Conservation (phyloP, 2,329 filamentous ascomycete species). For the Zasmidium angulare region DNA sequence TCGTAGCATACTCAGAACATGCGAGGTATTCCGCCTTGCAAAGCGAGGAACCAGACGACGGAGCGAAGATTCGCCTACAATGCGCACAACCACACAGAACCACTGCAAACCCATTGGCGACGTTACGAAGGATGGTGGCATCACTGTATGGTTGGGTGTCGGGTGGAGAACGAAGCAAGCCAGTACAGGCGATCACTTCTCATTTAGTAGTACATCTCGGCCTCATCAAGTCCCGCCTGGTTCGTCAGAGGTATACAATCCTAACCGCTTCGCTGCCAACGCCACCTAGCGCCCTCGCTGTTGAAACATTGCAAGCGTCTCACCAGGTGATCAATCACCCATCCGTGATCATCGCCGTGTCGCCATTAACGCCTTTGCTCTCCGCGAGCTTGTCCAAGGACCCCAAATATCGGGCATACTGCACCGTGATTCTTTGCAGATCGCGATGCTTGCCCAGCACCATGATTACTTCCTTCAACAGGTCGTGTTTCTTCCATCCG, state of each 20-base stretch:
- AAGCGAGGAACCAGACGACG: too few relatives aligned
- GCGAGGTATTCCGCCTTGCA: too few relatives aligned
- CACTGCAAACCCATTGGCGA: too few relatives aligned
- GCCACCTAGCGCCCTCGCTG: constrained; percentile 1
- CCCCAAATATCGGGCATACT: constrained; percentile 78
- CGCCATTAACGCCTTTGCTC: constrained; percentile 4
- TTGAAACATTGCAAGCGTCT: not conserved
- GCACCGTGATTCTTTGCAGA: constrained; percentile 68
- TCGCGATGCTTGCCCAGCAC: constrained; percentile 98
- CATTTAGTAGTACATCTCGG: not conserved
- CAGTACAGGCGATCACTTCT: too few relatives aligned
- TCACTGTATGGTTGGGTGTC: not conserved
- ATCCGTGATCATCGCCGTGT: constrained; percentile 9
- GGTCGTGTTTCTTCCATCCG: constrained; percentile 84
- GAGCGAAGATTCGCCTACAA: too few relatives aligned
- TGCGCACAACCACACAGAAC: too few relatives aligned
- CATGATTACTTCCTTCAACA: constrained; percentile 87
- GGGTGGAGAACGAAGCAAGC: not conserved
- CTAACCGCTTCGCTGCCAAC: not conserved
- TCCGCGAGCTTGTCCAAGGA: constrained; percentile 43
- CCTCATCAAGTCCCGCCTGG: not conserved
- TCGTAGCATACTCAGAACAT: too few relatives aligned
- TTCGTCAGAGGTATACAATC: not conserved
- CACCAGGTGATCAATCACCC: too few relatives aligned
- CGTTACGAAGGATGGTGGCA: not conserved